Percentiles rank a stretch among this genome's conserved stretches.
phyloP scores from a whole-genome alignment of 305 asterid species.

The Solanum hybrid region DNA sequence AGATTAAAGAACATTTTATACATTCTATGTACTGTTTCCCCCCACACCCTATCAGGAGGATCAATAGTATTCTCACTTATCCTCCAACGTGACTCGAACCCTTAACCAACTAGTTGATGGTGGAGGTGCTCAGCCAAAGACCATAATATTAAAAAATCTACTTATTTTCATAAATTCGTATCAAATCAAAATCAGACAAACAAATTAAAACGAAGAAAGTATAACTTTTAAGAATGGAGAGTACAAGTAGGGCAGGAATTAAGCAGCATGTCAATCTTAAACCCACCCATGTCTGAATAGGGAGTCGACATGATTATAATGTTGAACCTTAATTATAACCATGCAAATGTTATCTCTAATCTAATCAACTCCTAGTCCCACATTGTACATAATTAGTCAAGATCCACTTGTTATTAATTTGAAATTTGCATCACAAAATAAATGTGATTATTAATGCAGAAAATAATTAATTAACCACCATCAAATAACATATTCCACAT shows the following conservation, averaged over 20 bases:
- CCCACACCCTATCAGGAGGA: background rate
- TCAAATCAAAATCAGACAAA: background rate
- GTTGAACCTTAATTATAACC: background rate
- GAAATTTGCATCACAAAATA: background rate
- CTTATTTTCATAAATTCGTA: background rate
- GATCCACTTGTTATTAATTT: background rate
- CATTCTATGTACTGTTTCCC: background rate
- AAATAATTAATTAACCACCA: background rate
- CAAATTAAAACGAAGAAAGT: background rate
- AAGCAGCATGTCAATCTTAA: background rate
- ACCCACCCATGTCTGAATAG: background rate
- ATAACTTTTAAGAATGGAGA: background rate
- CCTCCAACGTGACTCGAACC: background rate
- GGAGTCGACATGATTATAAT: background rate
- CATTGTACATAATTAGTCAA: background rate
- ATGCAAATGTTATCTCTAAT: background rate
- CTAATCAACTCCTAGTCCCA: background rate
- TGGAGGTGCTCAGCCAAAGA: background rate
- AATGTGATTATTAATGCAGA: background rate
- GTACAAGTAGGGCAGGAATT: background rate
- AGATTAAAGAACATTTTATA: background rate
- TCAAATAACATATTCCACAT: background rate
- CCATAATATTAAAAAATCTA: background rate
- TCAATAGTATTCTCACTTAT: background rate
- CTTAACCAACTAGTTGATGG: background rate